Evolutionary conservation across 208 protist genomes (phyloP).

Genomic region (Wallacemonas sp.): DNA sequence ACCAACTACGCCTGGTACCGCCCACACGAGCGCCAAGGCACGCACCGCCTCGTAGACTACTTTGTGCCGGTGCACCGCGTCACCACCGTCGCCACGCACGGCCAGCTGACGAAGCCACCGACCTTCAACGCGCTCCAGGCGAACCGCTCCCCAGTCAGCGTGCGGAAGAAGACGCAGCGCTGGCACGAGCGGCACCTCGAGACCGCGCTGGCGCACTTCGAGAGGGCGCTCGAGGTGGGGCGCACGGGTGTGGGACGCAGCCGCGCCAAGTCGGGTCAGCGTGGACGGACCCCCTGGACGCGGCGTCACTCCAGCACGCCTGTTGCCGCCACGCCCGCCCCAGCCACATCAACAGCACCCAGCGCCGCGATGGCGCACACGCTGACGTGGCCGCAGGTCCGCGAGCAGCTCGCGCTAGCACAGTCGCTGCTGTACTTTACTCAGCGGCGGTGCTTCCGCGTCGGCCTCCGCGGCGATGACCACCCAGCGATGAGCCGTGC

Average conservation of each 20-base stretch:
- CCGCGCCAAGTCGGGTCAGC: not conserved
- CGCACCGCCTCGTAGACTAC: constrained; percentile 31
- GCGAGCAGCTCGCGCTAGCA: constrained; percentile 28
- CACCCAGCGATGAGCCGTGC: constrained; percentile 42
- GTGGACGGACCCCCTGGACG: not conserved
- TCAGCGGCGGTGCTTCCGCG: constrained; percentile 57
- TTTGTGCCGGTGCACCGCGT: constrained; percentile 36
- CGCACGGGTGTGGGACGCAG: constrained; percentile 13
- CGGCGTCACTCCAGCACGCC: too few relatives aligned
- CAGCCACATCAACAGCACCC: too few relatives aligned
- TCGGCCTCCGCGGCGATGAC: constrained; percentile 35
- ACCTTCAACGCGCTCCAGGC: constrained; percentile 52
- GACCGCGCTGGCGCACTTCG: constrained; percentile 35
- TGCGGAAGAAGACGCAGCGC: constrained; percentile 21
- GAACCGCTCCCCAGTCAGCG: constrained; percentile 40
- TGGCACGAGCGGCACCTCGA: constrained; percentile 49
- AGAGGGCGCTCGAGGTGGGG: constrained; percentile 27
- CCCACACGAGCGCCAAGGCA: constrained; percentile 26
- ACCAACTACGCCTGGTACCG: constrained; percentile 49
- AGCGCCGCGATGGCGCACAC: not conserved
- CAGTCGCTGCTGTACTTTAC: constrained; percentile 45
- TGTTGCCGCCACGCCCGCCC: too few relatives aligned
- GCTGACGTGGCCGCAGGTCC: constrained; percentile 32
- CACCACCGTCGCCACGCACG: constrained; percentile 28
- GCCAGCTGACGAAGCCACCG: constrained; percentile 42